Percentiles rank a stretch among this genome's conserved stretches.
These are phyloP conservation scores for Russula emetica DNA, from an alignment of 768 basidiomycete genomes.

Conservation along the genomic window DNA sequence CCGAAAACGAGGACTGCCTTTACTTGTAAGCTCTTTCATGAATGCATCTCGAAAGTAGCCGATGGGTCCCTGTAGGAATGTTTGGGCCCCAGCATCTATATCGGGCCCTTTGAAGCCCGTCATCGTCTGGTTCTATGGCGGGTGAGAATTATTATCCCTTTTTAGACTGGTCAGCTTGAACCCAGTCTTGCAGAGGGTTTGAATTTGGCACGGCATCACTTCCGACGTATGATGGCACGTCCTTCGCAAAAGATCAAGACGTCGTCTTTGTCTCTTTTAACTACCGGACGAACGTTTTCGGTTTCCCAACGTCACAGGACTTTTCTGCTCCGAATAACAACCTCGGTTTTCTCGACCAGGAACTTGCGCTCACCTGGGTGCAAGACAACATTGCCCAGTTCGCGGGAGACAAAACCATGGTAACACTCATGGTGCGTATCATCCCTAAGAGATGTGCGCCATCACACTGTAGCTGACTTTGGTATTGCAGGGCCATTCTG, in stretches of 20 bases:
- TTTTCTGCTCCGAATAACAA: conserved; percentile 11
- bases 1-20: conserved; percentile 19
- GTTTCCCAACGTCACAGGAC: conserved; percentile 16
- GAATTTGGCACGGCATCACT: conserved; percentile 7
- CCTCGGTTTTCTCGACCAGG: conserved; percentile 18
- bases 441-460: conserved; percentile 15
- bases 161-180: neutral
- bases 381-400: conserved; percentile 55
- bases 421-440: conserved; percentile 32
- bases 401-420: conserved; percentile 52
- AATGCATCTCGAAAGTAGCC: neutral
- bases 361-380: conserved; percentile 48
- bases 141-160: conserved; percentile 2
- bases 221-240: conserved; percentile 17
- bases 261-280: conserved; percentile 18
- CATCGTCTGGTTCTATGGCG: conserved; percentile 22
- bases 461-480: neutral
- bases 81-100: conserved; percentile 13
- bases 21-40: neutral
- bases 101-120: conserved; percentile 13
- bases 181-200: conserved; percentile 1
- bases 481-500: conserved; percentile 16
- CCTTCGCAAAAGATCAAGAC: conserved; percentile 20
- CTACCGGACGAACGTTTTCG: conserved; percentile 20
- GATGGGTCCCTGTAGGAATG: conserved; percentile 1